Conservation (phyloP, 78 protist species). For the Dictyostelium firmibasis region DNA sequence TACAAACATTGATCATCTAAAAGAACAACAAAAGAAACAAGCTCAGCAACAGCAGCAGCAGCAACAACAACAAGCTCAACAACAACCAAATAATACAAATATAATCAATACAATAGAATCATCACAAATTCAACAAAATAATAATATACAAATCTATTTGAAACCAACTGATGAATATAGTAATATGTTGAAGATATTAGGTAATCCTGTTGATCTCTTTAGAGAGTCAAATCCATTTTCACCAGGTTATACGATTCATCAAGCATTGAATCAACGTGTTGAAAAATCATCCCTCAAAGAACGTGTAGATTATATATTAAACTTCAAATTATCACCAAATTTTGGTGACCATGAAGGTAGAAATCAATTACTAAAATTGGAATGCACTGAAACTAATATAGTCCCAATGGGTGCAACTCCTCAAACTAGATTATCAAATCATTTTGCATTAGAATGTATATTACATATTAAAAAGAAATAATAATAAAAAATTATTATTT, state of each 20-base stretch:
- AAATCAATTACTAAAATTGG: slow-evolving; percentile 33
- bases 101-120: neutral
- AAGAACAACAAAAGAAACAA: slow-evolving; percentile 9
- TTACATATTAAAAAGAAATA: slow-evolving; percentile 10
- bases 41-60: neutral
- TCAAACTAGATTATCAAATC: slow-evolving; percentile 67
- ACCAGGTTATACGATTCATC: slow-evolving; percentile 80
- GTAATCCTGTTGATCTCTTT: slow-evolving; percentile 29
- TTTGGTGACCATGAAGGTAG: slow-evolving; percentile 76
- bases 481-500: neutral
- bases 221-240: slow-evolving; percentile 27
- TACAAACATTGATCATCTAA: slow-evolving; percentile 16
- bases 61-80: neutral
- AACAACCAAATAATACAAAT: neutral
- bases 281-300: slow-evolving; percentile 7
- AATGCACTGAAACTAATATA: slow-evolving; percentile 25
- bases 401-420: slow-evolving; percentile 74
- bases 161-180: slow-evolving; percentile 53
- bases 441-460: slow-evolving; percentile 69
- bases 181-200: slow-evolving; percentile 32
- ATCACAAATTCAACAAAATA: neutral
- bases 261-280: slow-evolving; percentile 52
- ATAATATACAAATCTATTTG: slow-evolving; percentile 46
- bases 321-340: slow-evolving; percentile 44
- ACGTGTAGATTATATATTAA: slow-evolving; percentile 50